Conservation (phyloP, 495 filamentous ascomycete genomes). For the Penicillium ucsense region DNA sequence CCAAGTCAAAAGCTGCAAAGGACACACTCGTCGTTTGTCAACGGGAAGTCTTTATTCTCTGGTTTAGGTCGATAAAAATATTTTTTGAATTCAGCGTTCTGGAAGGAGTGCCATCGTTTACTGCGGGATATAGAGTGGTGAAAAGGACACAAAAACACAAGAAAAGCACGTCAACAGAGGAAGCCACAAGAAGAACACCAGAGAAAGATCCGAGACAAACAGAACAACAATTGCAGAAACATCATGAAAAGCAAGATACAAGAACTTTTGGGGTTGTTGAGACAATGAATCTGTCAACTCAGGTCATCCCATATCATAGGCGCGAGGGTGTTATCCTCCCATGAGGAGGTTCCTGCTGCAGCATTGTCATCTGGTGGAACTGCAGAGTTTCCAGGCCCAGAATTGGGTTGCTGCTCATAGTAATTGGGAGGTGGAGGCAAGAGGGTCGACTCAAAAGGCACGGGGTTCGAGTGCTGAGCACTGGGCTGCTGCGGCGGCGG, state of each 20-base stretch:
- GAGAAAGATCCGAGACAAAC: no score
- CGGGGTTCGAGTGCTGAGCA: constrained; percentile 1
- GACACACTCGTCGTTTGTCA: no score
- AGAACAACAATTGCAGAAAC: no score
- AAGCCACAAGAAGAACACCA: no score
- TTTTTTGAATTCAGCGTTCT: neutral
- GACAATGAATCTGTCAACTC: constrained; percentile 2
- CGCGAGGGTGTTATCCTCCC: constrained; percentile 36
- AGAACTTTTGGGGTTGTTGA: neutral
- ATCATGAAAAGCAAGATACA: no score
- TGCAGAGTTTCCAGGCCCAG: constrained; percentile 12
- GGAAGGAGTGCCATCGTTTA: constrained; percentile 15
- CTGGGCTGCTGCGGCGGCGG: constrained; percentile 5
- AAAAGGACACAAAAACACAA: constrained; percentile 1
- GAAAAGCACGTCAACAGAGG: neutral
- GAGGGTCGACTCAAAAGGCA: constrained; percentile 21
- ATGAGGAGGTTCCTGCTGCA: constrained; percentile 12
- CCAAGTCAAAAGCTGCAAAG: no score
- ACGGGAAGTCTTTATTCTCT: no score
- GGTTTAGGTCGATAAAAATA: neutral
- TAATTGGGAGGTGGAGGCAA: constrained; percentile 24
- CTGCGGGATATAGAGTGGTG: constrained; percentile 19
- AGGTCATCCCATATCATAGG: constrained; percentile 39
- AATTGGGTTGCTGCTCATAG: constrained; percentile 12
- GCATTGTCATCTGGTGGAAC: constrained; percentile 29